A percentile compares a stretch with the other conserved stretches of the same genome.
Evolutionary conservation across 1,284 basidiomycete genomes (phyloP).

Genomic region (Marasmius fiardii): DNA sequence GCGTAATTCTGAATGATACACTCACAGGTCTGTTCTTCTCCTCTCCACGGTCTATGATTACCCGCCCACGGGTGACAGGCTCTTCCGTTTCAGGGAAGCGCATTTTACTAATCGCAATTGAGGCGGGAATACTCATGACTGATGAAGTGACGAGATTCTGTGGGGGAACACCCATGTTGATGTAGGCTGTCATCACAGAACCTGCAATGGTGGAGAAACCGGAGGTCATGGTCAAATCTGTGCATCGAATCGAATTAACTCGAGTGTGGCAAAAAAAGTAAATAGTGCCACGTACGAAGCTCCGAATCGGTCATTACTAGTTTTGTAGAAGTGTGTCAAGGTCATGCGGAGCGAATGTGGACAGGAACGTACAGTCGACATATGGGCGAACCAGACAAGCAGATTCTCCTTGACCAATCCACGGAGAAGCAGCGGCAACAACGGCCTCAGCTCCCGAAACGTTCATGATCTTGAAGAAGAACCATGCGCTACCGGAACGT

Average conservation of each 20-base stretch:
- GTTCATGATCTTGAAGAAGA: slow-evolving; percentile 89
- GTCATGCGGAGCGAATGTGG: neutral
- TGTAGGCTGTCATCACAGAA: slow-evolving; percentile 84
- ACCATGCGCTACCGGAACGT: slow-evolving; percentile 67
- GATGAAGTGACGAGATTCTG: slow-evolving; percentile 86
- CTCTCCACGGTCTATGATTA: slow-evolving; percentile 76
- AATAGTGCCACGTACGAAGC: slow-evolving; percentile 44
- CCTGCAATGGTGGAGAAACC: slow-evolving; percentile 92
- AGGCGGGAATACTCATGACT: slow-evolving; percentile 93
- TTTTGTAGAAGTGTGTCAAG: slow-evolving; percentile 8
- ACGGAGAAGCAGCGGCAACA: slow-evolving; percentile 88
- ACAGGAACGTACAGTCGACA: slow-evolving; percentile 51
- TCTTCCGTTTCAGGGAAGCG: slow-evolving; percentile 82
- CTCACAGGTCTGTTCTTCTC: slow-evolving; percentile 42
- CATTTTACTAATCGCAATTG: slow-evolving; percentile 88
- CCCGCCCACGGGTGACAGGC: slow-evolving; percentile 79
- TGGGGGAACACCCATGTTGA: slow-evolving; percentile 77
- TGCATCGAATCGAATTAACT: neutral
- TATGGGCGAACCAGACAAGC: slow-evolving; percentile 85
- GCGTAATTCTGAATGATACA: slow-evolving; percentile 14
- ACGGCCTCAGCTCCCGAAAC: slow-evolving; percentile 90
- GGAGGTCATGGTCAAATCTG: slow-evolving; percentile 83
- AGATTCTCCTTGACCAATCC: slow-evolving; percentile 87
- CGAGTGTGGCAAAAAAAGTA: neutral
- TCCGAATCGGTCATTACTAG: slow-evolving; percentile 84